Evolutionary conservation across 257 asterid species (phyloP).

Genomic region (Solanum habrochaites): DNA sequence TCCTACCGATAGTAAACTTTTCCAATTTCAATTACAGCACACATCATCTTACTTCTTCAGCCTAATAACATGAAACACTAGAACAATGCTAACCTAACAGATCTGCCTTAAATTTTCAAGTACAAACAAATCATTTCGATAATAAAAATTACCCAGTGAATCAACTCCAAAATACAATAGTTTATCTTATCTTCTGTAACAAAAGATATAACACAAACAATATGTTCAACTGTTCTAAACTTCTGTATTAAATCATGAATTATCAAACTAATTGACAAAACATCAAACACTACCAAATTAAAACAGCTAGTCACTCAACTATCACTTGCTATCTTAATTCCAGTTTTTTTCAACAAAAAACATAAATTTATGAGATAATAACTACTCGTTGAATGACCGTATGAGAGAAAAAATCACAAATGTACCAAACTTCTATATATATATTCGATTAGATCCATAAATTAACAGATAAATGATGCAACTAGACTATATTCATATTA

Average conservation of each 20-base stretch:
- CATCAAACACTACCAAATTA: neutral
- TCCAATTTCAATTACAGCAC: neutral
- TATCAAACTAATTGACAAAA: neutral
- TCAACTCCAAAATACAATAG: neutral
- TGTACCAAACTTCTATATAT: neutral
- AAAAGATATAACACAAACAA: neutral
- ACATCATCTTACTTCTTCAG: neutral
- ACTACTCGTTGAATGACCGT: neutral
- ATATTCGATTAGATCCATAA: neutral
- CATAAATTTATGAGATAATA: neutral
- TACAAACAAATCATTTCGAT: neutral
- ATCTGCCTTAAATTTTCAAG: neutral
- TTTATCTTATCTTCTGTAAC: neutral
- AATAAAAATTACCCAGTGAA: neutral
- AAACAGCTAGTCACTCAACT: neutral
- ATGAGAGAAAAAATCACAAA: neutral
- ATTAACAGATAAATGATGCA: neutral
- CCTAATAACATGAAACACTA: neutral
- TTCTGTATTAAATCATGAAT: neutral
- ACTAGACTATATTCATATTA: neutral
- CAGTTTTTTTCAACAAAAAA: too few species aligned
- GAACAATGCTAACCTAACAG: neutral
- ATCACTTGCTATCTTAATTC: neutral
- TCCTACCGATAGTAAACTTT: neutral
- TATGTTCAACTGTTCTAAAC: neutral